Evolutionary conservation across 345 rosid genomes (phyloP), one percentile per base, ranked within the genome.

Genomic region (Lumnitzera littorea): DNA sequence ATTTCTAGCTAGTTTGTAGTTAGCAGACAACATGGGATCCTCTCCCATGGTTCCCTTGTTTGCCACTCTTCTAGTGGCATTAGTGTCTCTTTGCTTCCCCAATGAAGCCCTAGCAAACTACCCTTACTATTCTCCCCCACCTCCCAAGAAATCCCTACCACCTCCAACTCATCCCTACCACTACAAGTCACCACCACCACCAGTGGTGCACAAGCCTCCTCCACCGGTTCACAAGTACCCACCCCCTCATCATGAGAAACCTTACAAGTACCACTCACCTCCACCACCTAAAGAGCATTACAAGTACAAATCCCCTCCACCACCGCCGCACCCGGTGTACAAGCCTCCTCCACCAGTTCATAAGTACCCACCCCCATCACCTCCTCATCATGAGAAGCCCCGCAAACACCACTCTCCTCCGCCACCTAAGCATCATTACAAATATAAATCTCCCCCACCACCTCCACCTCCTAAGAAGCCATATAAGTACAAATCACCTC

Each of bases 1-100:
- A 56, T 52, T 55, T 46, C 24, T 27, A 27, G 31, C 15, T 54
- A 24, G 57, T 25, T 20, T 43, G 59, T 57, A 50, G 16, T 13
- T 31, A n/a, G 24, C n/a, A 49, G 55, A 41, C 24, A 62, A 53
- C 52, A 87, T 82, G 81, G 76, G 81, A 67, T 76, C 31, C 5
- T 27, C 82, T 53, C 60, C 74, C 56, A 78, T 70, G 87, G 81
- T 78, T 74, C 76, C 81, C 51, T 61, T 82, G 54, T 31, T 74
- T 49, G 73, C 74, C 64, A 71, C 80, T 61, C 79, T 89, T 12
- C 51, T 86, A 16, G 67, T 78, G 70, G 65, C 72, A 9, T 36
- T 77, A 13, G 12, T 88, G 24, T 75, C 87, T 60, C 72, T 88
- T 11, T 59, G 62, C 64, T 78, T 79, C 48, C 80, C 84, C 11